Evolutionary conservation across 164 flowering plant genomes (phyloP).

Genomic region (Annona cherimola): DNA sequence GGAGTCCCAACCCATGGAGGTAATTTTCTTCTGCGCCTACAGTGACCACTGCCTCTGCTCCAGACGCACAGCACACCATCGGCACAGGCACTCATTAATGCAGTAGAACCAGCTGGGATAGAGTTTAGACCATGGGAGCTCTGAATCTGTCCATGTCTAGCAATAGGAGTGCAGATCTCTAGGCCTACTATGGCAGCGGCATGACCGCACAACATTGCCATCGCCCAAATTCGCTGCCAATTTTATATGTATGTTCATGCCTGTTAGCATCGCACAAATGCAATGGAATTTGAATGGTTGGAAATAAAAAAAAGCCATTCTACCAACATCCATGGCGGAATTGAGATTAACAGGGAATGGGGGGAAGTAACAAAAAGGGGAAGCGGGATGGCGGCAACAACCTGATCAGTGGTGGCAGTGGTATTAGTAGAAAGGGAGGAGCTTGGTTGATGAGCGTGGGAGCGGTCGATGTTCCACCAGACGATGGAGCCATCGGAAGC

Average conservation of each 20-base stretch:
- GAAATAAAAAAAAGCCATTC: not conserved
- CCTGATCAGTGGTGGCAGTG: not conserved
- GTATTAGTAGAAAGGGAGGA: not conserved
- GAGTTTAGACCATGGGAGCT: conserved; percentile 26
- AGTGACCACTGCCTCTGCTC: conserved; percentile 91
- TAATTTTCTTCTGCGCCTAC: conserved; percentile 74
- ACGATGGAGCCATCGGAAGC: conserved; percentile 96
- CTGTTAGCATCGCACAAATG: not conserved
- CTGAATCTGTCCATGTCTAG: conserved; percentile 26
- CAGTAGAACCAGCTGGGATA: conserved; percentile 28
- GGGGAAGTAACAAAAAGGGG: not conserved
- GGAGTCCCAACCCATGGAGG: conserved; percentile 93
- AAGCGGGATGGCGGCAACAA: not conserved
- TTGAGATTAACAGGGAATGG: not conserved
- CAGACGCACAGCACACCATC: conserved; percentile 94
- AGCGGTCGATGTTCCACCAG: conserved; percentile 69
- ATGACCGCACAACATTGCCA: conserved; percentile 92
- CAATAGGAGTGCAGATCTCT: conserved; percentile 60
- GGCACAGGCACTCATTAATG: conserved; percentile 75
- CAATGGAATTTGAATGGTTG: not conserved
- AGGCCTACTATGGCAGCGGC: conserved; percentile 66
- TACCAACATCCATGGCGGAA: not conserved
- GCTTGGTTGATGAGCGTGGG: conserved; percentile 14
- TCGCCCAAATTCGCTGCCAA: conserved; percentile 64
- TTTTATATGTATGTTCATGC: not conserved